Evolutionary conservation across 371 early-diverging fungal species (phyloP).

Genomic region (Lichtheimia ornata): DNA sequence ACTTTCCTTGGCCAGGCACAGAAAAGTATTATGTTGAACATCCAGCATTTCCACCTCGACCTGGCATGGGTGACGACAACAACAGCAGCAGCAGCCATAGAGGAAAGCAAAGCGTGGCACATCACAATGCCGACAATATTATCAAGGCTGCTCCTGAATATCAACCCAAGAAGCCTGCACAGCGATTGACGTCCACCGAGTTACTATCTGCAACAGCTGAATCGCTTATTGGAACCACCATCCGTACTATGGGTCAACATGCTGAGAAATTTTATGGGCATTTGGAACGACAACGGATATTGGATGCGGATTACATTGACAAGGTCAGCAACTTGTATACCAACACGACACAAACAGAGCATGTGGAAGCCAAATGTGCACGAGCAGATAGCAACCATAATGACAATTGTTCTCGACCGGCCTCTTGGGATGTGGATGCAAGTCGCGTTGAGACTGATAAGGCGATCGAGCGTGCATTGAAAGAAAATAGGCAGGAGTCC

Average conservation of each 20-base stretch:
- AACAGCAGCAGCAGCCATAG: constrained; percentile 13
- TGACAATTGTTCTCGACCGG: constrained; percentile 30
- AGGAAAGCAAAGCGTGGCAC: too few species aligned
- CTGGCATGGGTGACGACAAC: background rate
- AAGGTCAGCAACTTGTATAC: constrained; percentile 30
- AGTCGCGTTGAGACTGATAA: constrained; percentile 9
- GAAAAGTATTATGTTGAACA: constrained; percentile 24
- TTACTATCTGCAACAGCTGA: constrained; percentile 23
- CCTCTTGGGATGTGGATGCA: constrained; percentile 16
- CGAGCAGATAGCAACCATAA: constrained; percentile 13
- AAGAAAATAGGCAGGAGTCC: constrained; percentile 14
- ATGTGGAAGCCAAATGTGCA: constrained; percentile 34
- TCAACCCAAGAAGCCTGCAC: constrained; percentile 19
- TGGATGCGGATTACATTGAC: constrained; percentile 32
- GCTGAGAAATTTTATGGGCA: constrained; percentile 24
- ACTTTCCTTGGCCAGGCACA: constrained; percentile 36
- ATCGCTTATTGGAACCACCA: constrained; percentile 23
- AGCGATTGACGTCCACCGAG: constrained; percentile 9
- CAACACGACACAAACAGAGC: constrained; percentile 24
- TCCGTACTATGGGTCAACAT: constrained; percentile 27
- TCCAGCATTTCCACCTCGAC: background rate
- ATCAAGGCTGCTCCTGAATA: constrained; percentile 14
- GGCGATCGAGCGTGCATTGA: background rate
- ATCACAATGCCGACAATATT: too few species aligned
- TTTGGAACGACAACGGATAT: constrained; percentile 21